A percentile compares a stretch with the other conserved stretches of the same genome.
Conservation (phyloP, 1,284 basidiomycete species). For the Baeospora myosura region DNA sequence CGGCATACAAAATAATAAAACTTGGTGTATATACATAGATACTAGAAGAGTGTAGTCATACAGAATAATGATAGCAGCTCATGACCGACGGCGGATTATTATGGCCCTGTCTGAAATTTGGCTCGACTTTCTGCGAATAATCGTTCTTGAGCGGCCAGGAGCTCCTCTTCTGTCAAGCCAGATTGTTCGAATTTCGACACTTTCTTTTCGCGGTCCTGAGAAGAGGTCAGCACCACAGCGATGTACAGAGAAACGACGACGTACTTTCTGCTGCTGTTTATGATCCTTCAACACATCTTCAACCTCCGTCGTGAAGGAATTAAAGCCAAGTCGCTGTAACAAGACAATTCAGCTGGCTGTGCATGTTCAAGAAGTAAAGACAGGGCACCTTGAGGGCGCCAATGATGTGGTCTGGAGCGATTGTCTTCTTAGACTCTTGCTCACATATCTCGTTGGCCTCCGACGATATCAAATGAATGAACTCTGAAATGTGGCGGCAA, state of each 20-base stretch:
- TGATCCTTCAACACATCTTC: conserved; percentile 91
- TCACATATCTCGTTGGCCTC: conserved; percentile 99
- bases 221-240: conserved; percentile 7
- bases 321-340: conserved; percentile 78
- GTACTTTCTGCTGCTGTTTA: conserved; percentile 89
- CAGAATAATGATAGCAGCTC: conserved; percentile 11
- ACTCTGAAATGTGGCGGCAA: conserved; percentile 53
- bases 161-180: conserved; percentile 87
- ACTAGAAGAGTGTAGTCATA: conserved; percentile 1
- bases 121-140: conserved; percentile 87
- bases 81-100: conserved; percentile 16
- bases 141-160: conserved; percentile 81
- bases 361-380: conserved; percentile 3
- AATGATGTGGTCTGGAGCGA: conserved; percentile 96
- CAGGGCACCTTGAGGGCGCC: conserved; percentile 77
- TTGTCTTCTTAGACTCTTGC: conserved; percentile 98
- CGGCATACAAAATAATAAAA: too few species aligned
- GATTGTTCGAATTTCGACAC: conserved; percentile 85
- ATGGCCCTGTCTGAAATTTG: conserved; percentile 55
- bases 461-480: conserved; percentile 95
- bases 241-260: conserved; percentile 18
- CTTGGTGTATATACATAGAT: not conserved
- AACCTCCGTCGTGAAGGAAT: conserved; percentile 81
- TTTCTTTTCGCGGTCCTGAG: conserved; percentile 79
- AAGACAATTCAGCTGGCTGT: conserved; percentile 8